phyloP scores from a whole-genome alignment of 73 alveolate species.

The Blepharisma japonicum region DNA sequence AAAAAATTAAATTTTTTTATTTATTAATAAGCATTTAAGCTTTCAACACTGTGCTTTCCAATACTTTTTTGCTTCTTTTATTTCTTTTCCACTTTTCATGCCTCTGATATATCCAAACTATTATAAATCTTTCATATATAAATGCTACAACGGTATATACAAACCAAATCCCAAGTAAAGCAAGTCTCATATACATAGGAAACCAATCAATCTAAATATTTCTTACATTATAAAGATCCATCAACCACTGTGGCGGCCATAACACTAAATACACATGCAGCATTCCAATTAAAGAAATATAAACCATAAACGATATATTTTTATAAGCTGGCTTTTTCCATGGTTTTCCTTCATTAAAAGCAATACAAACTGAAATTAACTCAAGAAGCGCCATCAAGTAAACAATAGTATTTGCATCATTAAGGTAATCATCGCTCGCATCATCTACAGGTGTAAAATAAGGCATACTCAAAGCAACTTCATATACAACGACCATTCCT shows the following conservation, averaged over 20 bases:
- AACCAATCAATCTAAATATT: neutral
- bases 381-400: constrained; percentile 65
- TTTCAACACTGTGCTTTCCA: no score
- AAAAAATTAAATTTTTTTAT: no score
- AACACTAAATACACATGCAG: neutral
- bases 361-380: constrained; percentile 66
- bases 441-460: constrained; percentile 22
- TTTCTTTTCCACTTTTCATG: no score
- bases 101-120: no score
- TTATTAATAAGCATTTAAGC: no score
- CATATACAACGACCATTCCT: constrained; percentile 14
- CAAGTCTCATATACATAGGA: no score
- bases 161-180: no score
- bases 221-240: constrained; percentile 1
- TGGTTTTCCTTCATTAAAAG: constrained; percentile 86
- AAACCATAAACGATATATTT: constrained; percentile 56
- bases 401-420: constrained; percentile 26
- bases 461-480: constrained; percentile 7
- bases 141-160: no score
- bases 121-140: no score
- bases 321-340: constrained; percentile 86
- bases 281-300: neutral
- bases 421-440: constrained; percentile 25
- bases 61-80: no score
- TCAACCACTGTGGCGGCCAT: neutral